Evolutionary conservation across 2,329 filamentous ascomycete species (phyloP), one percentile per base, ranked within the genome.

Genomic region (Huntiella bhutanensis): DNA sequence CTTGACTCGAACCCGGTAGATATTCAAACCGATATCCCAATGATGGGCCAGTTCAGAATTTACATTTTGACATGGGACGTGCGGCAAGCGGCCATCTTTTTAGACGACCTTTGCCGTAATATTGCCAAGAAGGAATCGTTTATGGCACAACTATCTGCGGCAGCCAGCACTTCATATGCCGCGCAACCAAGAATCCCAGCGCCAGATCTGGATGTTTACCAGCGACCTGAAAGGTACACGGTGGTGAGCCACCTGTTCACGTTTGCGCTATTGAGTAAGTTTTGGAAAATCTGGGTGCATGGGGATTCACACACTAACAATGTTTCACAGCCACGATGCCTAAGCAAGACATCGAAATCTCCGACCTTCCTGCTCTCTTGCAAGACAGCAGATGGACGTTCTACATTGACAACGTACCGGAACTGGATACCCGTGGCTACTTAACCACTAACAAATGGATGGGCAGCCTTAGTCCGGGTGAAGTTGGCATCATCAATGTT

Each of bases 1-100:
- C 71, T 85, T 44, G 82, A 87, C 59, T 77, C 80, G 3, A 87
- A 86, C 54, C 81, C 81, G 0, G 74, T 87, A 37, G 77, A 86
- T 53, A 64, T 86, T 22, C 80, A 87, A 57, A 72, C 84, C 4
- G 82, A 86, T 55, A 82, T 86, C 39, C 82, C 82, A 1, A 72
- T 84, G 60, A 64, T 86, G 4, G 77, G 81, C 19, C 82, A 87
- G 55, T 87, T 86, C 64, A 71, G 79, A 42, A 71, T 85, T 40
- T 85, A 82, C 58, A 69, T 86, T 50, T 70, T 87, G 50, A 71
- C 75, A 51, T 74, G 72, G 55, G 68, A 82, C 54, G 65, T 83
- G 2, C 64, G 68, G 46, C 58, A 66, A 32, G 67, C 69, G 3
- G 63, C 63, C 46, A 61, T 63, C 1, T 82, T 82, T 59, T 63